phyloP scores from a whole-genome alignment of 129 eudicot genomes.

The Flaveria sonorensis region DNA sequence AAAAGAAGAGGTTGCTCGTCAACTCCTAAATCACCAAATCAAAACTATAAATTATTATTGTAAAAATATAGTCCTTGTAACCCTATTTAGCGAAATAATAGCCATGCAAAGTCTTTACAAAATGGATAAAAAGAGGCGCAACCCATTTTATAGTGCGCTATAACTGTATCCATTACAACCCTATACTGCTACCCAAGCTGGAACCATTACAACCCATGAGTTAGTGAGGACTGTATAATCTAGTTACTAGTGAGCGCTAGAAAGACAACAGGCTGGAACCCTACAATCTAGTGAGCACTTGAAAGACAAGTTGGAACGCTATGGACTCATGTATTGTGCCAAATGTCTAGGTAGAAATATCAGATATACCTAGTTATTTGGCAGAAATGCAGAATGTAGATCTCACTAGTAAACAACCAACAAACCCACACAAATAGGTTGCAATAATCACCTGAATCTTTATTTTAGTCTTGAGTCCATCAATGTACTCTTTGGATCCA shows the following conservation, averaged over 20 bases:
- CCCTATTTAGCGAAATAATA: not conserved
- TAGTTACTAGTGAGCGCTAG: not conserved
- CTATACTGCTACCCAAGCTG: not conserved
- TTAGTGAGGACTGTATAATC: constrained; percentile 7
- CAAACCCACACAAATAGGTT: not conserved
- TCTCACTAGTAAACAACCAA: not conserved
- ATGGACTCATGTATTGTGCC: constrained; percentile 3
- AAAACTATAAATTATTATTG: not conserved
- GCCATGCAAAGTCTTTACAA: not conserved
- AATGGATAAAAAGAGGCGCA: not conserved
- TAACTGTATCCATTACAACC: too few species aligned
- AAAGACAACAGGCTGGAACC: not conserved
- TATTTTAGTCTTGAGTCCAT: constrained; percentile 70
- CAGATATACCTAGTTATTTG: not conserved
- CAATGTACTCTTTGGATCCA: constrained; percentile 56
- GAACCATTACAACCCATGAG: not conserved
- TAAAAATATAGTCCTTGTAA: not conserved
- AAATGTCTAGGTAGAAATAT: not conserved
- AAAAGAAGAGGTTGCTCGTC: not conserved
- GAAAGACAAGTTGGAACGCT: not conserved
- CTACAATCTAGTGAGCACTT: not conserved
- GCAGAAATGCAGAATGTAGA: not conserved
- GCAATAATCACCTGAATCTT: constrained; percentile 65
- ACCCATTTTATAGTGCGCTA: too few species aligned
- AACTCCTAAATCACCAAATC: not conserved